A percentile compares a stretch with the other conserved stretches of the same genome.
Conservation (phyloP, 2,329 filamentous ascomycete genomes). For the Diaporthe ilicicola region DNA sequence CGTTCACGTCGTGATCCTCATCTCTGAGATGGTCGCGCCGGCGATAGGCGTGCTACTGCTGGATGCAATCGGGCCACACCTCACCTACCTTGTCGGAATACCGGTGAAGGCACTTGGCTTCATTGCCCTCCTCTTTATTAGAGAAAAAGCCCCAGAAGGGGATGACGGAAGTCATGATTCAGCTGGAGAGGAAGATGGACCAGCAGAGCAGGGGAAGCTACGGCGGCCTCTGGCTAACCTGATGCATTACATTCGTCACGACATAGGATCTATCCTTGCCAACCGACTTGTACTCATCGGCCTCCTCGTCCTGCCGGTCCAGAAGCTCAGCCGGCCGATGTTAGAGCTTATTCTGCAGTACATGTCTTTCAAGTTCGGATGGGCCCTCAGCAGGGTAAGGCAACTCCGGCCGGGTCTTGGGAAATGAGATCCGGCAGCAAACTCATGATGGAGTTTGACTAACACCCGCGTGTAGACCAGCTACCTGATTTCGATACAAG, state of each 20-base stretch:
- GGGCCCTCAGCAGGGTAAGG: conserved; percentile 31
- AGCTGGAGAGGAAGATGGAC: neutral
- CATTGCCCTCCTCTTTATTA: conserved; percentile 20
- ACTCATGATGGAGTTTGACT: neutral
- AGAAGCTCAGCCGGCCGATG: conserved; percentile 23
- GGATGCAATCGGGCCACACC: conserved; percentile 17
- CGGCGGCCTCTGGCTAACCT: neutral
- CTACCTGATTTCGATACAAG: conserved; percentile 30
- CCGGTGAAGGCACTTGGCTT: conserved; percentile 8
- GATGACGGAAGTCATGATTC: no score
- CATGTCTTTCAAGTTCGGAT: conserved; percentile 31
- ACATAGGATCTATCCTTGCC: conserved; percentile 21
- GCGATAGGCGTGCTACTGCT: conserved; percentile 23
- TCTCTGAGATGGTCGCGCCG: conserved; percentile 30
- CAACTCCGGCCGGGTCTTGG: neutral
- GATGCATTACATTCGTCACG: conserved; percentile 25
- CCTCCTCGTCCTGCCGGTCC: conserved; percentile 14
- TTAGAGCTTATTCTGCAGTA: conserved; percentile 30
- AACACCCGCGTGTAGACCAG: conserved; percentile 1
- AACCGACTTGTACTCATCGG: conserved; percentile 17
- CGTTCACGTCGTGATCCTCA: conserved; percentile 9
- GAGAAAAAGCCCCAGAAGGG: neutral
- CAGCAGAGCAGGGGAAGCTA: neutral
- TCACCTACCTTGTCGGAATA: conserved; percentile 24
- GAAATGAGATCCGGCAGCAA: neutral